These are phyloP conservation scores for Cyathus striatus DNA, from an alignment of 768 basidiomycete species.

Conservation along the genomic window DNA sequence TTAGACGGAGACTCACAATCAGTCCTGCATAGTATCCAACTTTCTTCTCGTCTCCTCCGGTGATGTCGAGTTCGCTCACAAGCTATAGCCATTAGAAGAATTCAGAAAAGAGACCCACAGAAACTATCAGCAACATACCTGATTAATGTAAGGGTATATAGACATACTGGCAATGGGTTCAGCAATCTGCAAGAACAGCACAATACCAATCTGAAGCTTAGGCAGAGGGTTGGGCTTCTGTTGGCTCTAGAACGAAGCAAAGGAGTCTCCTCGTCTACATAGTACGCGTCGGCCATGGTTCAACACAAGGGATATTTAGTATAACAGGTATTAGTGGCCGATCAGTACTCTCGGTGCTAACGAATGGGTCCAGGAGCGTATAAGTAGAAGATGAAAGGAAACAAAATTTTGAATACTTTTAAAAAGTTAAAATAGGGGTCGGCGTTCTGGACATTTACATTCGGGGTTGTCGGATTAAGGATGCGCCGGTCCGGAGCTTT, in stretches of 20 bases:
- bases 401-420: too few relatives aligned
- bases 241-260: not conserved
- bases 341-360: too few relatives aligned
- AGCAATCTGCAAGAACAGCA: conserved; percentile 34
- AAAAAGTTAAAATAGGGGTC: too few relatives aligned
- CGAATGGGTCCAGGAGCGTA: not conserved
- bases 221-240: conserved; percentile 25
- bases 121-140: conserved; percentile 24
- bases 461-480: too few relatives aligned
- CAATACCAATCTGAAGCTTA: conserved; percentile 35
- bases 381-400: too few relatives aligned
- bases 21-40: conserved; percentile 55
- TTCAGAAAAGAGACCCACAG: not conserved
- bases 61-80: conserved; percentile 42
- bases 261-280: not conserved
- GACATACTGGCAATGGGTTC: conserved; percentile 44
- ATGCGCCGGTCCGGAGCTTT: too few relatives aligned
- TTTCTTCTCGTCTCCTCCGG: conserved; percentile 41
- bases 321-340: too few relatives aligned
- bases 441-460: too few relatives aligned
- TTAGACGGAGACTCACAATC: conserved; percentile 20
- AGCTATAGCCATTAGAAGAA: conserved; percentile 22
- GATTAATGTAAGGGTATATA: conserved; percentile 52
- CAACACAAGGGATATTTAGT: not conserved
- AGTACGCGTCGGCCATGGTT: not conserved